Percentiles rank a stretch among this genome's conserved stretches.
Evolutionary conservation across 345 rosid genomes (phyloP).

Genomic region (Euphorbia lathyris): DNA sequence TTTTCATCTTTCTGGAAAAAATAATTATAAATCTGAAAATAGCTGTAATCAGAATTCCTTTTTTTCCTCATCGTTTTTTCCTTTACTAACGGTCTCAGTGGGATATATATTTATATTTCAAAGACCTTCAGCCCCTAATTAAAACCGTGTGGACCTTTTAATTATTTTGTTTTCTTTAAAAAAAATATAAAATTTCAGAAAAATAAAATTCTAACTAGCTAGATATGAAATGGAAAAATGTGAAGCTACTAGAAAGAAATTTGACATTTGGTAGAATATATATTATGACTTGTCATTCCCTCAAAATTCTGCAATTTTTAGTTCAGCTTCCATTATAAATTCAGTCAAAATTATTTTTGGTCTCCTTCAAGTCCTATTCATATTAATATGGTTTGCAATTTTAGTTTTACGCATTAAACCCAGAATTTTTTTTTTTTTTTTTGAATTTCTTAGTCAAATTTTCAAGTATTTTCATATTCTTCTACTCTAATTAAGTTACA

Average conservation of each 20-base stretch:
- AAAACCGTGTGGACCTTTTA: slow-evolving; percentile 24
- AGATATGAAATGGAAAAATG: too few species aligned
- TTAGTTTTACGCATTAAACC: slow-evolving; percentile 13
- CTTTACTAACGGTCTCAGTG: slow-evolving; percentile 10
- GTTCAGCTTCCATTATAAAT: slow-evolving; percentile 10
- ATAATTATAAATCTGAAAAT: too few species aligned
- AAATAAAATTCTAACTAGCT: too few species aligned
- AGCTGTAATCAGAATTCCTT: slow-evolving; percentile 4
- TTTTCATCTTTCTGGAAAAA: too few species aligned
- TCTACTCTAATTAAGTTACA: neutral
- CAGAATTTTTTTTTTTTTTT: neutral
- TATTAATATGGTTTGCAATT: slow-evolving; percentile 18
- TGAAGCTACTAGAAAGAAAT: slow-evolving; percentile 6
- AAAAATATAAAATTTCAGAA: too few species aligned
- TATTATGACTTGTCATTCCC: slow-evolving; percentile 11
- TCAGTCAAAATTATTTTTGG: neutral
- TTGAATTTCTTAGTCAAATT: neutral
- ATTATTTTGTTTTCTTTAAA: neutral
- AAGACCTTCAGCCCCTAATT: slow-evolving; percentile 1
- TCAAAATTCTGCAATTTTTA: neutral
- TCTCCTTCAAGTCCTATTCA: slow-evolving; percentile 1
- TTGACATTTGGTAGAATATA: neutral
- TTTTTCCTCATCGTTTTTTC: neutral
- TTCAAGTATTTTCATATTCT: neutral
- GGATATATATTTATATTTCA: slow-evolving; percentile 2